Evolutionary conservation across 208 protist species (phyloP).

Genomic region (Novymonas esmeraldas): DNA sequence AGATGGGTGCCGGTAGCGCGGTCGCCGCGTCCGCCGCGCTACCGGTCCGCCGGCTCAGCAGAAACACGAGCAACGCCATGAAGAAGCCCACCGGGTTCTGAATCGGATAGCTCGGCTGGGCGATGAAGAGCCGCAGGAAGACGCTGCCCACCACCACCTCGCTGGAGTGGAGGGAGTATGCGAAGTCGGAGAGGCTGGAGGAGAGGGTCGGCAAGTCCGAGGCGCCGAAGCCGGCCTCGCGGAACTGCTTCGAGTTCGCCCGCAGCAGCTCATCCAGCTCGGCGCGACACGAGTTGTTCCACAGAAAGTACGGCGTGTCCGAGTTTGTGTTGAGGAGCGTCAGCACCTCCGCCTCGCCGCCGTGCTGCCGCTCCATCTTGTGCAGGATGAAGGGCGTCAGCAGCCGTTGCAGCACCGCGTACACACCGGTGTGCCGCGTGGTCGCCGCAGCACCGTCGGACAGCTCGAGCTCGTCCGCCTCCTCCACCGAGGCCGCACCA

Average conservation of each 20-base stretch:
- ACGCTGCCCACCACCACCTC: conserved; percentile 89
- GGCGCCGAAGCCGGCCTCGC: conserved; percentile 46
- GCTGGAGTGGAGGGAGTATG: conserved; percentile 60
- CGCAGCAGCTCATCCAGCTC: conserved; percentile 79
- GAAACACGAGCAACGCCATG: conserved; percentile 47
- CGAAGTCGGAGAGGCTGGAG: conserved; percentile 39
- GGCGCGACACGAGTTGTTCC: conserved; percentile 82
- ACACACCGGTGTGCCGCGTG: conserved; percentile 38
- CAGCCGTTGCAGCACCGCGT: conserved; percentile 56
- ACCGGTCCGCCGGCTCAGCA: conserved; percentile 2
- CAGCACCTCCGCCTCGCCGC: conserved; percentile 66
- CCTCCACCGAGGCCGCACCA: neutral
- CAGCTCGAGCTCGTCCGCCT: neutral
- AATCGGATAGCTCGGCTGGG: conserved; percentile 77
- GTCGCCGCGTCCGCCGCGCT: neutral
- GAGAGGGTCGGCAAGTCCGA: conserved; percentile 29
- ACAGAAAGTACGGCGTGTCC: conserved; percentile 87
- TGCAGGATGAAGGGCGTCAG: conserved; percentile 85
- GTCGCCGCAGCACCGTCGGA: conserved; percentile 16
- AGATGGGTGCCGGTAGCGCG: too few species aligned
- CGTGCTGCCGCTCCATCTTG: conserved; percentile 44
- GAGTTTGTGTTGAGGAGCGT: conserved; percentile 84
- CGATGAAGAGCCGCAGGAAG: conserved; percentile 90
- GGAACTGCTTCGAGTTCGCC: conserved; percentile 51
- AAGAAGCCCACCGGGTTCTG: conserved; percentile 75